Base-by-base conservation (phyloP, 768 basidiomycete genomes). In the Mycena pura region DNA sequence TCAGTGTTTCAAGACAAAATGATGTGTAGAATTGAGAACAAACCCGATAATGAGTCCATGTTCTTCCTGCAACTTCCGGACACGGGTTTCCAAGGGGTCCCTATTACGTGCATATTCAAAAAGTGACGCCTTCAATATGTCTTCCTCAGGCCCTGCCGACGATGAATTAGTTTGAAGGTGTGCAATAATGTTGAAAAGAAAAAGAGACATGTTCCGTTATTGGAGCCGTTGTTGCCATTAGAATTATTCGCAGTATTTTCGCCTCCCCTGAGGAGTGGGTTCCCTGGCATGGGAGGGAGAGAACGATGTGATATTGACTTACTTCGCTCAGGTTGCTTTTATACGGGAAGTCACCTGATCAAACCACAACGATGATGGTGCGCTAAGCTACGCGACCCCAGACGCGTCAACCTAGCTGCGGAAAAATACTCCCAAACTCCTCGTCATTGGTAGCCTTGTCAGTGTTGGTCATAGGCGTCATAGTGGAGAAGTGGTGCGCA, bases 161-260 rank as follows among this genome's bases (percentile, higher is more conserved):
- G 17, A 36, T 17, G 17, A 24, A 28, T 36, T 49, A n/a, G n/a
- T n/a, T n/a, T n/a, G n/a, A n/a, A n/a, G n/a, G 21, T 32, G 4
- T 7, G 17, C 45, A 45, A 15, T 15, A 14, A 38, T 7, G 8
- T 19, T 2, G 32, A 6, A 19, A 22, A 24, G 28, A 32, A 28
- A 25, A 28, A 19, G 41, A 5, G 11, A 56, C 54, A 56, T 56
- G 54, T 46, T 11, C 54, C 54, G 21, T 56, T 56, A 9, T 45
- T 15, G 3, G 54, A 22, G 4, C 54, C 44, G n/a, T 56, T 56
- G 13, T 25, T 34, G 15, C 54, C 54, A 22, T 38, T 34, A 8
- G 54, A 45, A 38, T 56, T 56, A 13, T 56, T 56, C 22, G 27
- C 32, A 21, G 14, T 10, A 13, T 34, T 34, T 3, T 6, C 17